Evolutionary conservation across 805 yeast species (phyloP).

Genomic region (Nakazawaea ishiwadae): DNA sequence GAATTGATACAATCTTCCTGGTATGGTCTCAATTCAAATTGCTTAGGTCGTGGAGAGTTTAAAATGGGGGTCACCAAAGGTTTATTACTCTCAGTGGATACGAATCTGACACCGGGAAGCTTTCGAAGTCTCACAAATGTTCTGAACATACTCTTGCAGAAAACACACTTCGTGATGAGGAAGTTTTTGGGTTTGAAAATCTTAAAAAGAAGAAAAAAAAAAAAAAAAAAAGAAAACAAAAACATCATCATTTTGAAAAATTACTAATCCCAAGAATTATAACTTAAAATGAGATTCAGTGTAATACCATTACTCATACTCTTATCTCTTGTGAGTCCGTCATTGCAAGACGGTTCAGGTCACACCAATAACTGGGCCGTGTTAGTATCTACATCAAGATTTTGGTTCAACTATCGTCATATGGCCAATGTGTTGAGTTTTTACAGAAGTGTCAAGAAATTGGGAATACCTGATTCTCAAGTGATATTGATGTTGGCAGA

Average conservation of each 20-base stretch:
- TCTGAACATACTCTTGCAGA: no score
- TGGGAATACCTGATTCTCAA: slow-evolving; percentile 97
- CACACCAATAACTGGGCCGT: slow-evolving; percentile 81
- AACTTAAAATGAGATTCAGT: background rate
- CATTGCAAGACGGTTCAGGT: slow-evolving; percentile 26
- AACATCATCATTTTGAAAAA: no score
- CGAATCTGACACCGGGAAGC: no score
- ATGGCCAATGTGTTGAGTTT: slow-evolving; percentile 94
- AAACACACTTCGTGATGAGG: no score
- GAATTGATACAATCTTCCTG: slow-evolving; percentile 66
- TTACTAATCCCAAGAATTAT: no score
- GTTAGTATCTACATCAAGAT: slow-evolving; percentile 88
- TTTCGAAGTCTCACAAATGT: no score
- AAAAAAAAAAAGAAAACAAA: no score
- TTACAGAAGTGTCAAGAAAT: slow-evolving; percentile 91
- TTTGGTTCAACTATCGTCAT: slow-evolving; percentile 98
- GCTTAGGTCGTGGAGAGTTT: slow-evolving; percentile 1
- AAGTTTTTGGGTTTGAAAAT: no score
- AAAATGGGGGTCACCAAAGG: background rate
- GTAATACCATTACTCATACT: background rate
- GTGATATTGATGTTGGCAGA: slow-evolving; percentile 94
- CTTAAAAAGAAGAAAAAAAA: no score
- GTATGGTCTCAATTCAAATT: slow-evolving; percentile 32
- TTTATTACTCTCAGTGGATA: no score
- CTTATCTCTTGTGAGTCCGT: background rate